phyloP scores from a whole-genome alignment of 805 yeast genomes.

The Yarrowia hollandica region DNA sequence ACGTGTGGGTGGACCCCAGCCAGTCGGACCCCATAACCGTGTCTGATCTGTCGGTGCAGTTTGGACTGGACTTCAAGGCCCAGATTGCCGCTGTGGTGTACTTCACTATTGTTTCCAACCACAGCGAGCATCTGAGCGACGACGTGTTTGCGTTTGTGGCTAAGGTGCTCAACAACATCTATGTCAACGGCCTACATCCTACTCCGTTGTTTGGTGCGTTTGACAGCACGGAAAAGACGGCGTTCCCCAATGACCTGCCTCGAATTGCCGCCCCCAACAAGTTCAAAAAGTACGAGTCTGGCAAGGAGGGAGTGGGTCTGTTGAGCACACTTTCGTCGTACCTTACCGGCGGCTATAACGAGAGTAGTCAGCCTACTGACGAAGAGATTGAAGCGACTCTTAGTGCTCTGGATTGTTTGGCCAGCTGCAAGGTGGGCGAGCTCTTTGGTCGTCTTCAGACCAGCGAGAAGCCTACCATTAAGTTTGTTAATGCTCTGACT shows the following conservation, averaged over 20 bases:
- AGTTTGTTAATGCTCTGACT: not conserved
- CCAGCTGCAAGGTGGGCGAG: conserved; percentile 60
- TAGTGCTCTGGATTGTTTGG: conserved; percentile 79
- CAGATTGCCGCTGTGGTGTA: conserved; percentile 85
- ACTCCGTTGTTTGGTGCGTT: conserved; percentile 13
- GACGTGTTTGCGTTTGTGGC: conserved; percentile 6
- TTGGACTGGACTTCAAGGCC: conserved; percentile 89
- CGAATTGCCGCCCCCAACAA: conserved; percentile 66
- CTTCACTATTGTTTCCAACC: conserved; percentile 56
- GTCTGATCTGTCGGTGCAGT: conserved; percentile 74
- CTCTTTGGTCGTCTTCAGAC: conserved; percentile 55
- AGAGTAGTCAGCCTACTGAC: conserved; percentile 86
- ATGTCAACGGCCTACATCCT: conserved; percentile 16
- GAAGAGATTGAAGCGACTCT: conserved; percentile 87
- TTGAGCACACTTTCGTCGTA: conserved; percentile 90
- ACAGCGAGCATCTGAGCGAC: conserved; percentile 1
- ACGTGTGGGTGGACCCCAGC: conserved; percentile 49
- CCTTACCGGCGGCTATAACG: conserved; percentile 82
- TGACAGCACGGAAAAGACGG: not conserved
- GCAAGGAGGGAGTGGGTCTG: conserved; percentile 67
- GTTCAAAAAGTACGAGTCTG: conserved; percentile 58
- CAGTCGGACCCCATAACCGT: conserved; percentile 62
- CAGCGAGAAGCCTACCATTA: conserved; percentile 32
- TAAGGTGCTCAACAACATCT: conserved; percentile 19
- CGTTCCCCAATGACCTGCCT: conserved; percentile 50